A percentile compares a stretch with the other conserved stretches of the same genome.
These are phyloP conservation scores for Saccharomycopsis olivae DNA, from an alignment of 805 yeast species.

Conservation along the genomic window DNA sequence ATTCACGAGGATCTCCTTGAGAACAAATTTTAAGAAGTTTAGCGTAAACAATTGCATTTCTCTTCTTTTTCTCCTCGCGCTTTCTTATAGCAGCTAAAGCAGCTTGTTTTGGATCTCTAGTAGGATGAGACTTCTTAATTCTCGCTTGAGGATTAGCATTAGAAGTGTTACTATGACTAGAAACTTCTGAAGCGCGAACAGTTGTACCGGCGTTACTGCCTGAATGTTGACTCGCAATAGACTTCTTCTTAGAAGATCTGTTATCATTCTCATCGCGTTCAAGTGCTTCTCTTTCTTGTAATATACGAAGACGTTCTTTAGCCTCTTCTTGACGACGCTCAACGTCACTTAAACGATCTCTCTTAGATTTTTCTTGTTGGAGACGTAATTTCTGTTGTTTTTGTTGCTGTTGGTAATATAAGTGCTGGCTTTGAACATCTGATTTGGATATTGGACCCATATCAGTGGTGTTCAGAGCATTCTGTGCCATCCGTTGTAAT, in stretches of 20 bases:
- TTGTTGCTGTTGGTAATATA: slow-evolving; percentile 18
- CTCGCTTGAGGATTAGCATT: slow-evolving; percentile 22
- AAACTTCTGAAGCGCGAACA: background rate
- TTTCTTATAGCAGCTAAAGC: slow-evolving; percentile 52
- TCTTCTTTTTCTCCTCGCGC: slow-evolving; percentile 66
- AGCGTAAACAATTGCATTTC: slow-evolving; percentile 61
- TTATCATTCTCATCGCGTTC: slow-evolving; percentile 9
- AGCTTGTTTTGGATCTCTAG: slow-evolving; percentile 31
- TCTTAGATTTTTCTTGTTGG: slow-evolving; percentile 8
- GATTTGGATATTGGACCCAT: background rate
- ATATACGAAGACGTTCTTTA: slow-evolving; percentile 9
- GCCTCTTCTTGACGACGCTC: slow-evolving; percentile 15
- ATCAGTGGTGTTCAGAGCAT: slow-evolving; percentile 8
- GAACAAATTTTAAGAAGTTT: slow-evolving; percentile 70
- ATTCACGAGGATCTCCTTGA: slow-evolving; percentile 69
- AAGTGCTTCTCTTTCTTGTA: slow-evolving; percentile 13
- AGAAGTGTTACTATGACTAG: background rate
- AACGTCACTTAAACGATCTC: slow-evolving; percentile 1
- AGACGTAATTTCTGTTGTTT: slow-evolving; percentile 18
- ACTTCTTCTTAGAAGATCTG: background rate
- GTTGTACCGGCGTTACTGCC: background rate
- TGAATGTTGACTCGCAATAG: background rate
- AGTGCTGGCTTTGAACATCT: slow-evolving; percentile 12
- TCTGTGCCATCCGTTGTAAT: slow-evolving; percentile 17
- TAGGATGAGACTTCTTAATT: slow-evolving; percentile 19